Base-by-base conservation (phyloP, 1,284 basidiomycete genomes). In the Ceratobasidium theobromae region DNA sequence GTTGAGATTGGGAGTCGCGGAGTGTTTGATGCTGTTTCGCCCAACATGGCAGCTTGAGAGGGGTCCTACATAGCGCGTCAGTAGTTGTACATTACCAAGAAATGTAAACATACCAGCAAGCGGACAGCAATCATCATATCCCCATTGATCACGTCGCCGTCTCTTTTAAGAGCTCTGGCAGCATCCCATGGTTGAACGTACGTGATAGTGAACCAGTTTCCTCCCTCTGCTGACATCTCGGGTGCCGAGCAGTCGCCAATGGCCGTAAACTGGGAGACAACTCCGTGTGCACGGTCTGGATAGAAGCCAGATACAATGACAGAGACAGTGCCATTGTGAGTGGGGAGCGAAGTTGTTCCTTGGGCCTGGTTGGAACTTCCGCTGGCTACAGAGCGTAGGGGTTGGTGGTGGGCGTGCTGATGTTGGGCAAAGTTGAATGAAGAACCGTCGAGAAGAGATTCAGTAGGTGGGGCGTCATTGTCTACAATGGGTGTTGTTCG, bases 151-250 rank as follows among this genome's bases (percentile, higher is more conserved):
- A 68, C 45, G 33, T 65, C 53, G 14, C 67, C 67, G 30, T 64
- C 64, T 49, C 49, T 54, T 45, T 53, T 65, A 11, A 68, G 41
- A 6, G 67, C 67, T 9, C 53, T 55, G 5, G 51, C 60, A 8
- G 53, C 67, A 23, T 57, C 60, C 60, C 58, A 65, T 49, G 62
- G 62, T 41, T 68, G 53, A 0, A 46, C 32, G 45, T 68, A 68
- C 18, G 46, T 54, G 28, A 65, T 68, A 43, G 33, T 54, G 45
- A 68, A 62, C 67, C 67, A 68, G 49, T 65, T 65, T 33, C 65
- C 46, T 2, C 54, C 65, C 45, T 66, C 65, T 6, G 53, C 14
- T 5, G 51, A 21, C 46, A 66, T 30, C 43, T 66, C 65, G n/a
- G 53, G 40, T 0, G 65, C 32, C 23, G 65, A 33, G 41, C 53